A percentile compares a stretch with the other conserved stretches of the same genome.
phyloP scores from a whole-genome alignment of 1,139 yeast genomes.

The Kodamaea sp. region DNA sequence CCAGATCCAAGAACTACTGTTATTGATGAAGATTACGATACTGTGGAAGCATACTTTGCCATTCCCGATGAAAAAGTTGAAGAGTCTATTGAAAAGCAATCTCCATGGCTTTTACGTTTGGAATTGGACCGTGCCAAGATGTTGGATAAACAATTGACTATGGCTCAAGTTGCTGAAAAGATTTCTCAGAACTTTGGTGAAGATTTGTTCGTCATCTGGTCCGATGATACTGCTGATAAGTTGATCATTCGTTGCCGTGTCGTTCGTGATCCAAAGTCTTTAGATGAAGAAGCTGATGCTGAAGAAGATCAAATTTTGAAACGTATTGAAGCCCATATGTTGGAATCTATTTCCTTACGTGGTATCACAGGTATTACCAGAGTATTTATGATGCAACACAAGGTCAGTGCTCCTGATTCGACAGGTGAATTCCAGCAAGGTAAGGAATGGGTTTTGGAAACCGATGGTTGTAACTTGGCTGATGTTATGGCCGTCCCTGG shows the following conservation, averaged over 20 bases:
- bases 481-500: constrained; percentile 96
- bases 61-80: constrained; percentile 98
- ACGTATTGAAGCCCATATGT: constrained; percentile 94
- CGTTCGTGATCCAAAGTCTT: constrained; percentile 89
- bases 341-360: constrained; percentile 88
- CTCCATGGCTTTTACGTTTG: constrained; percentile 95
- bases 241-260: constrained; percentile 97
- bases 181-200: constrained; percentile 91
- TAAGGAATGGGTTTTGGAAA: constrained; percentile 97
- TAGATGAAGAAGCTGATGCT: constrained; percentile 91
- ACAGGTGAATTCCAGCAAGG: constrained; percentile 85
- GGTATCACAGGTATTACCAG: constrained; percentile 95
- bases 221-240: constrained; percentile 97
- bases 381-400: constrained; percentile 92
- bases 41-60: constrained; percentile 94
- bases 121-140: constrained; percentile 98
- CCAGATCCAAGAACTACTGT: constrained; percentile 97
- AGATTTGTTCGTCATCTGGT: constrained; percentile 96
- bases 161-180: constrained; percentile 98
- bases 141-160: constrained; percentile 95
- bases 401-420: constrained; percentile 70
- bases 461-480: constrained; percentile 95
- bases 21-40: constrained; percentile 93
- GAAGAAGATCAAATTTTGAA: constrained; percentile 97
- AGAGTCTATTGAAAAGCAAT: constrained; percentile 86